Base-by-base conservation (phyloP, 495 filamentous ascomycete genomes). In the Delitschia confertaspora region DNA sequence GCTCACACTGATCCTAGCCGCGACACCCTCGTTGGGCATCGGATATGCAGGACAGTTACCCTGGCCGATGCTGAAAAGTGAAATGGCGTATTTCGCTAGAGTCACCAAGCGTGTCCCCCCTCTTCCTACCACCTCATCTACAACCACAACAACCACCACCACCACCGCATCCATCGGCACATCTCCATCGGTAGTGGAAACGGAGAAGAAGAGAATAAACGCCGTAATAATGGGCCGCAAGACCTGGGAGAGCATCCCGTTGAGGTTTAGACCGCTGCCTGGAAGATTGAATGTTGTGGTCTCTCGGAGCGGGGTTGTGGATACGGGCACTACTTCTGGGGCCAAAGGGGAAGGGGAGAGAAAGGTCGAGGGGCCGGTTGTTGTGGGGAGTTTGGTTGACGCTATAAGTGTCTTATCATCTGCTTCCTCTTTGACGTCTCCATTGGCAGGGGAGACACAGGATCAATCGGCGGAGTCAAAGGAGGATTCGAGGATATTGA, bases 181-280 rank as follows among this genome's bases (percentile, higher is more conserved):
- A 9, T 8, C 31, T 8, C n/a, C n/a, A n/a, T n/a, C n/a, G n/a
- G n/a, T n/a, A n/a, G n/a, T n/a, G 18, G n/a, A 8, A 22, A 11
- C 6, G 41, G 11, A 35, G 4, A 13, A 4, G 13, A 18, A 31
- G 36, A 11, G 29, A 17, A 30, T 61, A 13, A 98, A 96, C 58
- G 83, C 82, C 0, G 80, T 98, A 18, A 80, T 98, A 56, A 98
- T 98, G 89, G 91, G 91, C 35, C 83, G 91, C 50, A 95, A 91
- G 64, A 95, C 91, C 0, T 98, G 87, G 79, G 83, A 89, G 20
- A 82, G 76, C 32, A 86, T 98, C 3, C 89, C 89, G 2, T 55
- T 63, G 0, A 66, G 65, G 9, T 82, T 88, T 54, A 73, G 87
- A n/a, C 91, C 91, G 22, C 66, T 98, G 9, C 79, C 72, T 33